phyloP scores from a whole-genome alignment of 2,329 filamentous ascomycete genomes.

The Aspergillus ustus region DNA sequence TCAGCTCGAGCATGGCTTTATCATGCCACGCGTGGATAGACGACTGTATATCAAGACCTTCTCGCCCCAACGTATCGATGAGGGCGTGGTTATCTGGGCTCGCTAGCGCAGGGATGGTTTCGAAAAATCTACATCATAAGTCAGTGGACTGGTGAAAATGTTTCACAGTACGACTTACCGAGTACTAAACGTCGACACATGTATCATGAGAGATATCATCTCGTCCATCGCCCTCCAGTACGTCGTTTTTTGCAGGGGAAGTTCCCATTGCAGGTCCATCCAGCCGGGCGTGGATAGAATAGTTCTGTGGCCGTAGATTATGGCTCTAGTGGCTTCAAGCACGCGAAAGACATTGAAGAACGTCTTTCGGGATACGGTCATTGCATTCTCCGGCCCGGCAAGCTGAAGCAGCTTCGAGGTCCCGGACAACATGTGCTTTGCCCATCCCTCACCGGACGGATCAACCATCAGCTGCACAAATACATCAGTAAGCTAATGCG shows the following conservation, averaged over 20 bases:
- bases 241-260: too few species aligned
- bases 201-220: too few species aligned
- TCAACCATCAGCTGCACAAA: slow-evolving; percentile 11
- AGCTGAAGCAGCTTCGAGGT: slow-evolving; percentile 8
- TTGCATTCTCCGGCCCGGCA: not conserved
- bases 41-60: slow-evolving; percentile 3
- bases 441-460: slow-evolving; percentile 14
- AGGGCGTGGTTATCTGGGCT: not conserved
- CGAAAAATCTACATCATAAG: too few species aligned
- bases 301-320: slow-evolving; percentile 7
- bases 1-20: not conserved
- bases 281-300: not conserved
- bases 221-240: too few species aligned
- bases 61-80: not conserved
- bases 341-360: slow-evolving; percentile 10
- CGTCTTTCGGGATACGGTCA: not conserved
- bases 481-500: not conserved
- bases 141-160: too few species aligned
- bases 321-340: slow-evolving; percentile 8
- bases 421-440: slow-evolving; percentile 14
- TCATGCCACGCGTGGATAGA: slow-evolving; percentile 1
- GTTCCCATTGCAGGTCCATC: too few species aligned
- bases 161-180: too few species aligned
- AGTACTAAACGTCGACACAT: too few species aligned
- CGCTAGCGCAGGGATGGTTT: too few species aligned